Evolutionary conservation across 805 yeast species (phyloP).

Genomic region (Candida gorgasii): DNA sequence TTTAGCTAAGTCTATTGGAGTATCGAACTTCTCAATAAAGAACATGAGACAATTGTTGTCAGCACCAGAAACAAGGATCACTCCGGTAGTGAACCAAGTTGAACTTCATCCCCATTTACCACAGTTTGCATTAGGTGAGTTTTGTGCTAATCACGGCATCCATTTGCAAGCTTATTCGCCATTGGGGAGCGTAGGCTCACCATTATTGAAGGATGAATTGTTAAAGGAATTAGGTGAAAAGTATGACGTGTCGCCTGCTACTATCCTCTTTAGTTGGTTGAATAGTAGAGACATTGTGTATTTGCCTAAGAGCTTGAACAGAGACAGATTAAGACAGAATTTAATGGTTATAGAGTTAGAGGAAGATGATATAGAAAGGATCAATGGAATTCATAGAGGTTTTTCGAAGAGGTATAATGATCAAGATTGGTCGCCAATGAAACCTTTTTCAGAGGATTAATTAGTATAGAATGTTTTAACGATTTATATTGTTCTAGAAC

Average conservation of each 20-base stretch:
- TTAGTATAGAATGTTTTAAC: not conserved
- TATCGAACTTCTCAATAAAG: constrained; percentile 65
- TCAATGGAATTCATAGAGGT: constrained; percentile 26
- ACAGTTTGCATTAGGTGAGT: constrained; percentile 54
- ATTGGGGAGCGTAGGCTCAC: constrained; percentile 61
- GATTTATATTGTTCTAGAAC: no score
- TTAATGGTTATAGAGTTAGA: constrained; percentile 32
- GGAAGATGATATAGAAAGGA: constrained; percentile 35
- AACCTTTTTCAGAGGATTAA: constrained; percentile 15
- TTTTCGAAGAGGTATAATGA: constrained; percentile 34
- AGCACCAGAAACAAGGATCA: constrained; percentile 47
- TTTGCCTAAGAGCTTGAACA: constrained; percentile 37
- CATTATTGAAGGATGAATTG: constrained; percentile 47
- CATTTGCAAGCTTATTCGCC: constrained; percentile 76
- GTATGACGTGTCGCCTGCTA: constrained; percentile 47
- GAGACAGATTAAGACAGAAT: constrained; percentile 32
- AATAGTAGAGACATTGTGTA: constrained; percentile 55
- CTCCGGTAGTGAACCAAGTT: constrained; percentile 74
- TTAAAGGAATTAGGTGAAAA: constrained; percentile 47
- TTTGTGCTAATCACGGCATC: constrained; percentile 34
- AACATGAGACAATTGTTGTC: constrained; percentile 45
- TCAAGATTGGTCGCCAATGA: constrained; percentile 33
- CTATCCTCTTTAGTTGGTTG: constrained; percentile 60
- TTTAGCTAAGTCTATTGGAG: constrained; percentile 68
- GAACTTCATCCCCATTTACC: constrained; percentile 58